These are phyloP conservation scores for Blastobotrys chiropterorum DNA, from an alignment of 805 yeast genomes.

Conservation along the genomic window DNA sequence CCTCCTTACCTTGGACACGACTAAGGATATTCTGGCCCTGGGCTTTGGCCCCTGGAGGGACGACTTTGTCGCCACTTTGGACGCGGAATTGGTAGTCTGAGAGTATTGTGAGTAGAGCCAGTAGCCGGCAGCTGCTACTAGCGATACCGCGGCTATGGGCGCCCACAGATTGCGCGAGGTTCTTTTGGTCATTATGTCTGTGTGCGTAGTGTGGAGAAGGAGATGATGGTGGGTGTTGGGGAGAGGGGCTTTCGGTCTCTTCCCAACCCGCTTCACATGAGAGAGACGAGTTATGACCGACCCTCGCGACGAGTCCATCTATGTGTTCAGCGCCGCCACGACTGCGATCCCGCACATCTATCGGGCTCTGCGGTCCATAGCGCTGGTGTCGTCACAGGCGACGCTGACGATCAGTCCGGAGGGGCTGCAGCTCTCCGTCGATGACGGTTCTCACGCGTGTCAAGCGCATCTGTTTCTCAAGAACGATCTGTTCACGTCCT, in stretches of 20 bases:
- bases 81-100: not conserved
- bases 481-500: conserved; percentile 18
- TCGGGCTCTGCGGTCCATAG: conserved; percentile 39
- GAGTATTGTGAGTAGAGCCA: conserved; percentile 5
- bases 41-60: conserved; percentile 1
- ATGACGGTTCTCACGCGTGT: conserved; percentile 19
- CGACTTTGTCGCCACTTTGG: not conserved
- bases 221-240: not conserved
- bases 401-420: conserved; percentile 41
- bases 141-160: conserved; percentile 7
- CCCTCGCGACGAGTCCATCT: not conserved
- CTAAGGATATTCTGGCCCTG: conserved; percentile 10
- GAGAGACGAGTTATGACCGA: not conserved
- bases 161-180: conserved; percentile 1
- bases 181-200: not conserved
- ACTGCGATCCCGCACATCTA: conserved; percentile 41
- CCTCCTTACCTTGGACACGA: conserved; percentile 12
- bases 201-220: not conserved
- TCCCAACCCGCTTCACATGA: not conserved
- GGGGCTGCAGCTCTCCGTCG: conserved; percentile 48
- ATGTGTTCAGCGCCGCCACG: conserved; percentile 41
- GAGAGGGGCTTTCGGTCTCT: not conserved
- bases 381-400: conserved; percentile 37
- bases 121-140: conserved; percentile 7
- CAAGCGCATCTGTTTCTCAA: conserved; percentile 22